These are phyloP conservation scores for Saccharum hybrid DNA, from an alignment of 202 grass and related monocot species.

Conservation along the genomic window DNA sequence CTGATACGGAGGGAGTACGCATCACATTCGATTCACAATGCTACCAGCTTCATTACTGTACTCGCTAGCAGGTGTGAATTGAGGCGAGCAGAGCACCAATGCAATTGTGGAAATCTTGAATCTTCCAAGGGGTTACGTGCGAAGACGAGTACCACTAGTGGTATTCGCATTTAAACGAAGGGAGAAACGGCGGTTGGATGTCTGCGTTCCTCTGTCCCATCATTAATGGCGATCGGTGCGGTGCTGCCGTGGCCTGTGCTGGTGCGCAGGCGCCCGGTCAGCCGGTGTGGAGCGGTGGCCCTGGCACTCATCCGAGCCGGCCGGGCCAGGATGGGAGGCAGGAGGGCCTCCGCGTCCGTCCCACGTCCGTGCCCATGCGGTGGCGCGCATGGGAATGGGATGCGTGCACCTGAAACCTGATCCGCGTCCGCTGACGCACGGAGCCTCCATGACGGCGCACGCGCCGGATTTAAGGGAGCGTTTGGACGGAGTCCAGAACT, in stretches of 20 bases:
- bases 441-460: too few relatives aligned
- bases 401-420: background rate
- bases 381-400: background rate
- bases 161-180: constrained; percentile 6
- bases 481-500: too few relatives aligned
- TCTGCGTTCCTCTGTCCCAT: constrained; percentile 4
- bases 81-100: too few relatives aligned
- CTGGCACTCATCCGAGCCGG: background rate
- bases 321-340: too few relatives aligned
- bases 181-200: background rate
- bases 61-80: too few relatives aligned
- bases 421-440: background rate
- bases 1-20: too few relatives aligned
- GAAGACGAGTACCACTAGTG: background rate
- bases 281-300: background rate
- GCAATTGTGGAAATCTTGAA: background rate
- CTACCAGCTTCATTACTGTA: too few relatives aligned
- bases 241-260: background rate
- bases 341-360: too few relatives aligned
- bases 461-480: too few relatives aligned
- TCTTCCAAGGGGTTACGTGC: background rate
- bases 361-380: background rate
- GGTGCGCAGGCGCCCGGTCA: too few relatives aligned
- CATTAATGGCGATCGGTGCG: constrained; percentile 40
- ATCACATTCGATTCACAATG: too few relatives aligned